phyloP scores from a whole-genome alignment of 2,329 filamentous ascomycete genomes.

The Epichloe gansuensis region DNA sequence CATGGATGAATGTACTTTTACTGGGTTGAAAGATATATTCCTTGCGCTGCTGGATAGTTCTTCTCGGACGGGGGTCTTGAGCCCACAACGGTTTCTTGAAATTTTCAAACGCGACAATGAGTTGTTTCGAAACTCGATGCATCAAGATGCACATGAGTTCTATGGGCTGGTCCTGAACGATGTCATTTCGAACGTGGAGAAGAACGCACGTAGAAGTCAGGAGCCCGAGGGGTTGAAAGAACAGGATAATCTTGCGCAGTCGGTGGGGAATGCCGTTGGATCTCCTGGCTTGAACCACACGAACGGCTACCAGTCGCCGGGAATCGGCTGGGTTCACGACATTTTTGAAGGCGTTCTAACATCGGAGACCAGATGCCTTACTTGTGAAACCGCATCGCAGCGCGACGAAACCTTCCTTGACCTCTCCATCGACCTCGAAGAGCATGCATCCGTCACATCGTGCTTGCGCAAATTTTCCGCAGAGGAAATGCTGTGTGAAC shows the following conservation, averaged over 20 bases:
- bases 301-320: constrained; percentile 40
- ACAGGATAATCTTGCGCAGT: constrained; percentile 34
- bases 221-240: constrained; percentile 30
- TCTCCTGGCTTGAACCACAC: constrained; percentile 23
- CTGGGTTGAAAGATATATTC: constrained; percentile 91
- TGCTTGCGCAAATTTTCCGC: constrained; percentile 93
- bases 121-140: constrained; percentile 94
- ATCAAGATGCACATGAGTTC: constrained; percentile 97
- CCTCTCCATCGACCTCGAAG: constrained; percentile 86
- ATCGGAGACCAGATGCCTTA: constrained; percentile 91
- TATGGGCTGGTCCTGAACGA: constrained; percentile 91
- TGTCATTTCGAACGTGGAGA: constrained; percentile 85
- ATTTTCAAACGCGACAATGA: constrained; percentile 91
- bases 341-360: constrained; percentile 91
- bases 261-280: constrained; percentile 30
- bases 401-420: constrained; percentile 93
- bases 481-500: constrained; percentile 95
- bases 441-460: constrained; percentile 91
- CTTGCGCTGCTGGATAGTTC: constrained; percentile 72
- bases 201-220: constrained; percentile 57
- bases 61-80: constrained; percentile 77
- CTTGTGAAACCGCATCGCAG: constrained; percentile 90
- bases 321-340: constrained; percentile 86
- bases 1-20: constrained; percentile 92
- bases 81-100: constrained; percentile 84